Base-by-base conservation (phyloP, 2,329 filamentous ascomycete genomes). In the Pseudogymnoascus sp. region DNA sequence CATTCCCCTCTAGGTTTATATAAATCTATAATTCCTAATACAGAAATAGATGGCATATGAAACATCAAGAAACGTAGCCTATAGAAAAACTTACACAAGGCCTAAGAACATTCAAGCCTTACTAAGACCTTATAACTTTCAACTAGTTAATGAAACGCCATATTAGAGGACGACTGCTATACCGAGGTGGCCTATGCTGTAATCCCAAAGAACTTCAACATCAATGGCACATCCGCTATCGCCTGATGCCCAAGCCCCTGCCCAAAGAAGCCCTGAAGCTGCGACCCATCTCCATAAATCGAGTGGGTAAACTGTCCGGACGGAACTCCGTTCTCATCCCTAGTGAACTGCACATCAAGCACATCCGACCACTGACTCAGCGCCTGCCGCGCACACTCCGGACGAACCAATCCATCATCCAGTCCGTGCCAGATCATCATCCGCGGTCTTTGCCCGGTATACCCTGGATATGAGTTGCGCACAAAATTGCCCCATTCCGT, bases 401-500 rank as follows among this genome's bases (percentile, higher is more conserved):
- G 73, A 61, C 68, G 69, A 50, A 77, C 72, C 14, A 70, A 74
- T 59, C 61, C 68, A 65, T 78, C 75, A 16, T 73, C 68, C 16
- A 71, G 65, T 14, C 72, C 71, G 68, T 75, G 73, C 66, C 70
- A 69, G 64, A 76, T 74, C 66, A 73, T 69, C 73, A 79, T 76
- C 62, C 70, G 70, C 14, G 77, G 74, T 2, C 76, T 70, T 1
- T 71, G 59, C 4, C 77, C 77, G 11, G 68, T 74, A 53, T 73
- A 74, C 1, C 68, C 70, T 1, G 70, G 66, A 61, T 72, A 72
- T 31, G 76, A 75, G 62, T 72, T 71, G 24, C 72, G 70, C 10
- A 77, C 81, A 21, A 77, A 72, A 64, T 76, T 73, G 10, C 79
- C 78, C 80, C 81, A 83, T 63, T 78, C 74, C 64, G 76, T 71